These are phyloP conservation scores for Aquilaria yunnanensis DNA, from an alignment of 345 rosid genomes.

Conservation along the genomic window DNA sequence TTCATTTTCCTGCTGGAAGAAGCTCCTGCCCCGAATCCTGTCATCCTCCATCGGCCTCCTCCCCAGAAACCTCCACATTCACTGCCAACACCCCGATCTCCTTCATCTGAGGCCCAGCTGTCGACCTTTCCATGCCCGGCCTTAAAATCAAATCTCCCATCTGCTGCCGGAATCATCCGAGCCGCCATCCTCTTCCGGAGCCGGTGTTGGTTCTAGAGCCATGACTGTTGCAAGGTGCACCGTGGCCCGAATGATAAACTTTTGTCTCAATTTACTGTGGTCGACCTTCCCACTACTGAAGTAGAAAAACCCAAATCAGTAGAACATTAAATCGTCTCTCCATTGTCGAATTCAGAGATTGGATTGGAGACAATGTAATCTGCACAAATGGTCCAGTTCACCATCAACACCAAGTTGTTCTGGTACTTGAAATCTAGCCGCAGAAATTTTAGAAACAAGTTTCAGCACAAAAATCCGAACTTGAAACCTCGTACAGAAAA, in stretches of 20 bases:
- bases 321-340: slow-evolving; percentile 21
- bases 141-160: slow-evolving; percentile 7
- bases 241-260: slow-evolving; percentile 22
- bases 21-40: too few relatives aligned
- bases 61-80: too few relatives aligned
- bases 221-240: slow-evolving; percentile 10
- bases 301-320: slow-evolving; percentile 26
- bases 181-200: slow-evolving; percentile 13
- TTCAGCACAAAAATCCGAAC: background rate
- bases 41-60: too few relatives aligned
- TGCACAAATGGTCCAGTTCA: slow-evolving; percentile 16
- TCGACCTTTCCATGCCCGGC: too few relatives aligned
- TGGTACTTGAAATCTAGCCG: slow-evolving; percentile 20
- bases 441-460: background rate
- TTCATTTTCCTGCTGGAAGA: too few relatives aligned
- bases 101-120: too few relatives aligned
- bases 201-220: slow-evolving; percentile 16
- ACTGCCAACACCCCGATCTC: too few relatives aligned
- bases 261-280: slow-evolving; percentile 25
- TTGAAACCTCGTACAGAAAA: too few relatives aligned
- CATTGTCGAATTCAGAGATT: slow-evolving; percentile 12
- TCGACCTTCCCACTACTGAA: slow-evolving; percentile 22
- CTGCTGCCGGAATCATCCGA: slow-evolving; percentile 5
- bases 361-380: slow-evolving; percentile 21
- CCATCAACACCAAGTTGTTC: slow-evolving; percentile 25